These are phyloP conservation scores for Aspergillus latus DNA, from an alignment of 2,329 filamentous ascomycete genomes.

Conservation along the genomic window DNA sequence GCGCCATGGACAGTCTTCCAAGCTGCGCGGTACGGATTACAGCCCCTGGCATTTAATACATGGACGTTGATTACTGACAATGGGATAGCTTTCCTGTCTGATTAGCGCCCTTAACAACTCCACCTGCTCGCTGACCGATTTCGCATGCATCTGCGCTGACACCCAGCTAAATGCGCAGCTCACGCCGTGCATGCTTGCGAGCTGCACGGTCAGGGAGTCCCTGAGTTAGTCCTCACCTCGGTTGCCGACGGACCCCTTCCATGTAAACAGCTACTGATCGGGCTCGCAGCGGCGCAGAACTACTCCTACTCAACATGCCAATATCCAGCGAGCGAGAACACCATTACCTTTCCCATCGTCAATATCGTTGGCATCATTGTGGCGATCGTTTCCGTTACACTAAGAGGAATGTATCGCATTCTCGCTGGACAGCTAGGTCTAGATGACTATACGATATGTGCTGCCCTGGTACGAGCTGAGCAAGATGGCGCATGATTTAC, in stretches of 20 bases:
- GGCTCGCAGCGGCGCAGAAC: background rate
- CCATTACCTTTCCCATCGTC: background rate
- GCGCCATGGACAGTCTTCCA: background rate
- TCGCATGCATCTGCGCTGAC: constrained; percentile 3
- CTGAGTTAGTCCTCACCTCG: background rate
- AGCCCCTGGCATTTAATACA: too few relatives aligned
- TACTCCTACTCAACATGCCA: constrained; percentile 3
- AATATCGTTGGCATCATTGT: background rate
- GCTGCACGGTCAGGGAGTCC: constrained; percentile 1
- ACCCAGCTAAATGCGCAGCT: background rate
- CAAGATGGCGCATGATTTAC: too few relatives aligned
- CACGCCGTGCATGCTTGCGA: background rate
- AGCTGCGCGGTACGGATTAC: background rate
- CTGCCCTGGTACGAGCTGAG: background rate
- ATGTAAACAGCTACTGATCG: background rate
- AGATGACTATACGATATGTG: constrained; percentile 5
- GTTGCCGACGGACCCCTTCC: background rate
- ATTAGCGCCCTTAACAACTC: background rate
- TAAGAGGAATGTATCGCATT: background rate
- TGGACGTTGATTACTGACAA: background rate
- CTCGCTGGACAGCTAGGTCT: background rate
- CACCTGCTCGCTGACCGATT: background rate
- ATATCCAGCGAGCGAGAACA: constrained; percentile 1
- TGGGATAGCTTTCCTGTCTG: background rate
- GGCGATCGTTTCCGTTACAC: constrained; percentile 1